Evolutionary conservation across 1,139 yeast species (phyloP).

Genomic region (Yarrowia galli): DNA sequence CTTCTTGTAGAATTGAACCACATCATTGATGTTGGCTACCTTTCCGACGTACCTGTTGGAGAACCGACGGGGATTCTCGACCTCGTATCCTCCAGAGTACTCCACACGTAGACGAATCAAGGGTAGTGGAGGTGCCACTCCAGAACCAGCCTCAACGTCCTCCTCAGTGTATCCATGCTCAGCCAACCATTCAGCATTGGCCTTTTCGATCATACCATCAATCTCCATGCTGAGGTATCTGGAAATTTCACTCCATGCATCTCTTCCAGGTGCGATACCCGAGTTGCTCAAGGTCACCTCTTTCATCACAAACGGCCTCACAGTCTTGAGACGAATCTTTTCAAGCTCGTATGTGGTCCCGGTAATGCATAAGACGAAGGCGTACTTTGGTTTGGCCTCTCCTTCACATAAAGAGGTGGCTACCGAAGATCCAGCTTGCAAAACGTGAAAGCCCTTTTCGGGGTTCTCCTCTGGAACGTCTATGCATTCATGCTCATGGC

Average conservation of each 20-base stretch:
- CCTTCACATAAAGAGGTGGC: conserved; percentile 92
- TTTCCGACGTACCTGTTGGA: conserved; percentile 89
- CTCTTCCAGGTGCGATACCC: conserved; percentile 67
- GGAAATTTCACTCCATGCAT: conserved; percentile 67
- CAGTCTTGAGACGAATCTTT: conserved; percentile 71
- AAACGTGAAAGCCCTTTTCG: conserved; percentile 72
- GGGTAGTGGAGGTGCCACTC: conserved; percentile 66
- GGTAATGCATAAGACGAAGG: conserved; percentile 70
- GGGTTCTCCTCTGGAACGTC: conserved; percentile 73
- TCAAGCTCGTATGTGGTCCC: conserved; percentile 68
- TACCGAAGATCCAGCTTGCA: conserved; percentile 94
- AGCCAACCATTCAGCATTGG: conserved; percentile 60
- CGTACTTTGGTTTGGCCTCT: conserved; percentile 77
- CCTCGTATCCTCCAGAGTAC: conserved; percentile 87
- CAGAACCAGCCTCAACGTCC: conserved; percentile 45
- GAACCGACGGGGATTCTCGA: conserved; percentile 88
- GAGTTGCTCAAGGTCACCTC: conserved; percentile 65
- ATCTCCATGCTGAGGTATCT: conserved; percentile 68
- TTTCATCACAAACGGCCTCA: conserved; percentile 82
- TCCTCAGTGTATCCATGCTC: conserved; percentile 44
- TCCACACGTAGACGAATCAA: conserved; percentile 83
- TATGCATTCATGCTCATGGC: conserved; percentile 96
- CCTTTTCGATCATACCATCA: conserved; percentile 68
- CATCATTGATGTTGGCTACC: conserved; percentile 89
- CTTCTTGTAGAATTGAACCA: conserved; percentile 72